These are phyloP conservation scores for Cyclotella baltica DNA, from an alignment of 108 stramenopile genomes.

Conservation along the genomic window DNA sequence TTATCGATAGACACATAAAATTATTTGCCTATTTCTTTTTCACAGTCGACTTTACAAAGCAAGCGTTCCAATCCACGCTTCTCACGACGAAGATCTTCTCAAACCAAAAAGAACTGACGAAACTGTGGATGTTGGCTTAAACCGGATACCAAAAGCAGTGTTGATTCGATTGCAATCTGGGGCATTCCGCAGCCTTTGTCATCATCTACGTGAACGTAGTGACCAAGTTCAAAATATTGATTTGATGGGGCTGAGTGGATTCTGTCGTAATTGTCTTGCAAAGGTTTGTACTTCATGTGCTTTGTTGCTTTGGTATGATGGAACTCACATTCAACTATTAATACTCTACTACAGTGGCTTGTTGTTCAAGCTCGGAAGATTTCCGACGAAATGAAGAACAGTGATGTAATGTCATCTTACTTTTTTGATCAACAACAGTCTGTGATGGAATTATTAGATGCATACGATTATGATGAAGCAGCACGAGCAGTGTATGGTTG, in stretches of 20 bases:
- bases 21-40: not conserved
- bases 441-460: constrained; percentile 63
- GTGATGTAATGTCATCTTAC: constrained; percentile 20
- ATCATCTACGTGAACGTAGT: constrained; percentile 76
- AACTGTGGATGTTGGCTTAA: not conserved
- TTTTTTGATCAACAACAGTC: constrained; percentile 33
- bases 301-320: not conserved
- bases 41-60: constrained; percentile 44
- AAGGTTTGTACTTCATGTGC: constrained; percentile 63
- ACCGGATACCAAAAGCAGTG: constrained; percentile 27
- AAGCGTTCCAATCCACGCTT: constrained; percentile 42
- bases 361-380: constrained; percentile 82
- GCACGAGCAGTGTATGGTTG: constrained; percentile 88
- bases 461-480: constrained; percentile 88
- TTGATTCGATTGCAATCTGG: constrained; percentile 70
- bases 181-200: constrained; percentile 76
- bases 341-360: constrained; percentile 63
- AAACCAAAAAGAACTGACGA: constrained; percentile 8
- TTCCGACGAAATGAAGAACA: constrained; percentile 46
- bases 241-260: constrained; percentile 90
- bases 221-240: constrained; percentile 90
- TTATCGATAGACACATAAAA: not conserved
- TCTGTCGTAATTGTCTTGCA: constrained; percentile 93
- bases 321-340: not conserved
- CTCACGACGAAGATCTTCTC: constrained; percentile 41